Percentiles rank a stretch among this genome's conserved stretches.
Evolutionary conservation across 2,329 filamentous ascomycete genomes (phyloP).

Genomic region (Epichloe sibirici): DNA sequence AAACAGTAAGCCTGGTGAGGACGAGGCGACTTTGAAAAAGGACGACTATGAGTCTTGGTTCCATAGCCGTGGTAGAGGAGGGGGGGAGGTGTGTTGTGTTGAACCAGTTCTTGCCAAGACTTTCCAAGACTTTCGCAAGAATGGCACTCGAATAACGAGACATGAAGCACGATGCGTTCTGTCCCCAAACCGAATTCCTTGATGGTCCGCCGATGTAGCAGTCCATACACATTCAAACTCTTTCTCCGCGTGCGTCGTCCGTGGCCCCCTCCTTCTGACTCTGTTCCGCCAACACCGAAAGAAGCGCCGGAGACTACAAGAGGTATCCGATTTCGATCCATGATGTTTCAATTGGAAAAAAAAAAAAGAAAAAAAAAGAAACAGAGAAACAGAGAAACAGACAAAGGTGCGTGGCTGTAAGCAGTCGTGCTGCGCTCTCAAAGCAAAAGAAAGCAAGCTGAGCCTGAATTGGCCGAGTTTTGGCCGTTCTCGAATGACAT

Average conservation of each 20-base stretch:
- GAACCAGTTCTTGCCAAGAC: neutral
- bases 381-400: neutral
- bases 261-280: neutral
- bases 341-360: neutral
- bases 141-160: neutral
- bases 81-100: neutral
- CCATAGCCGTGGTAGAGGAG: neutral
- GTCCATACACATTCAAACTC: neutral
- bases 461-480: conserved; percentile 1
- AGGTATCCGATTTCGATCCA: neutral
- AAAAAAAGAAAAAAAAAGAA: neutral
- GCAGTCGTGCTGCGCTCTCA: conserved; percentile 1
- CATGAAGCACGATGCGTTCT: neutral
- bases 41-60: neutral
- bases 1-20: neutral
- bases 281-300: neutral
- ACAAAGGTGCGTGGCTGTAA: conserved; percentile 1
- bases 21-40: neutral
- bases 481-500: conserved; percentile 3
- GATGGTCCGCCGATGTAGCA: neutral
- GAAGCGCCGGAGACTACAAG: neutral
- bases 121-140: neutral
- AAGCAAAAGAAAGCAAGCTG: conserved; percentile 2
- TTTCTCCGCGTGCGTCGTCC: neutral
- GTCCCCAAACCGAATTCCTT: neutral